phyloP scores from a whole-genome alignment of 1,284 basidiomycete genomes.

The Cryptococcus jaspeensis region DNA sequence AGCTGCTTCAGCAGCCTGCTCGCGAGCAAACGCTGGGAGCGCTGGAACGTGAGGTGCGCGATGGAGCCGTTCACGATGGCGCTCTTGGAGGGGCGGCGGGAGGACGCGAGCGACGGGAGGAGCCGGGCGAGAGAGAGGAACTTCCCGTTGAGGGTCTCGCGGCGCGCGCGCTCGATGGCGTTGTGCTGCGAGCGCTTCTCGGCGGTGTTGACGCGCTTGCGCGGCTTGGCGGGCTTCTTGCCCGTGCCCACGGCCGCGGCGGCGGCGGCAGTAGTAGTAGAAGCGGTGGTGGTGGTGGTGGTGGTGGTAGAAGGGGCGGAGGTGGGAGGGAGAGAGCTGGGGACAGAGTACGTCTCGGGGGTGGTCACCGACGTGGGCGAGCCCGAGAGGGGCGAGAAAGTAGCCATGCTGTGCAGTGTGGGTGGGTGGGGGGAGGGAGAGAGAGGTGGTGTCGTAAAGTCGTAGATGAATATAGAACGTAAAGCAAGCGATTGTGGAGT shows the following conservation, averaged over 20 bases:
- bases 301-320: constrained; percentile 21
- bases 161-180: constrained; percentile 84
- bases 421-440: background rate
- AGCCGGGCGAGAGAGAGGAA: constrained; percentile 83
- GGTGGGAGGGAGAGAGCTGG: constrained; percentile 17
- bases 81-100: constrained; percentile 88
- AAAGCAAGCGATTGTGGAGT: no score
- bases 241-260: constrained; percentile 17
- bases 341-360: constrained; percentile 11
- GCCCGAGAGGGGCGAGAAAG: constrained; percentile 31
- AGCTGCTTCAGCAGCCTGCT: constrained; percentile 71
- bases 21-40: constrained; percentile 73
- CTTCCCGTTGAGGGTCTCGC: constrained; percentile 85
- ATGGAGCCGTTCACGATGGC: constrained; percentile 92
- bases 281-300: constrained; percentile 20
- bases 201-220: constrained; percentile 78
- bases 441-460: constrained; percentile 1
- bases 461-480: background rate
- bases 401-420: constrained; percentile 17
- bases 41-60: constrained; percentile 74
- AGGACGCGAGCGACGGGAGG: constrained; percentile 81
- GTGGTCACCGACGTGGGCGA: constrained; percentile 25
- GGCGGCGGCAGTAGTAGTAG: constrained; percentile 17
- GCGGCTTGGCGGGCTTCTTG: constrained; percentile 57
- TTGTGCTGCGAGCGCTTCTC: constrained; percentile 92